Conservation (phyloP, 768 basidiomycete genomes). For the Collybiopsis confluens region DNA sequence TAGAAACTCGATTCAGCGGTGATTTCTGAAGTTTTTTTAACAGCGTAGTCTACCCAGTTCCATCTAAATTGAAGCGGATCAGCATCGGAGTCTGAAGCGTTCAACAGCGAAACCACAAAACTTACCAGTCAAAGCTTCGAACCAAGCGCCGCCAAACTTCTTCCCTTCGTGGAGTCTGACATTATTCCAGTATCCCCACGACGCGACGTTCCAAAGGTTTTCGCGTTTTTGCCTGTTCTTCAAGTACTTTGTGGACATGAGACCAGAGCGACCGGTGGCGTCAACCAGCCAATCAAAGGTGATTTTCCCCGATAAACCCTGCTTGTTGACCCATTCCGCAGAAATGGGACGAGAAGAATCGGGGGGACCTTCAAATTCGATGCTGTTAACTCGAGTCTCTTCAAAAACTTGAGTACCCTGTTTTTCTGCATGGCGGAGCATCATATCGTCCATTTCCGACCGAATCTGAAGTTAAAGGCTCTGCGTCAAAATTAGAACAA, state of each 20-base stretch:
- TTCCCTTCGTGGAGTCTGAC: slow-evolving; percentile 41
- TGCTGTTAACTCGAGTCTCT: slow-evolving; percentile 35
- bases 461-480: too few species aligned
- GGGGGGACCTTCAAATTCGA: slow-evolving; percentile 39
- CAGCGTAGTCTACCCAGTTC: too few species aligned
- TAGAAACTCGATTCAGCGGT: slow-evolving; percentile 53
- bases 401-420: slow-evolving; percentile 48
- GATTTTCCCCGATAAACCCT: slow-evolving; percentile 25
- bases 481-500: too few species aligned
- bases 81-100: too few species aligned
- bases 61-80: too few species aligned
- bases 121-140: slow-evolving; percentile 55
- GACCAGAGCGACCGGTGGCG: slow-evolving; percentile 54
- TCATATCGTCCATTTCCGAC: slow-evolving; percentile 53
- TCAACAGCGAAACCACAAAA: too few species aligned
- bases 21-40: too few species aligned
- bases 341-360: slow-evolving; percentile 19
- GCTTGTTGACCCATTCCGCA: slow-evolving; percentile 27
- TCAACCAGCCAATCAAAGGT: slow-evolving; percentile 60
- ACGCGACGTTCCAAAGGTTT: slow-evolving; percentile 52
- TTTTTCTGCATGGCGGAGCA: slow-evolving; percentile 50
- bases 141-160: slow-evolving; percentile 39
- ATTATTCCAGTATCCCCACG: slow-evolving; percentile 67
- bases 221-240: slow-evolving; percentile 52
- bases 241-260: too few species aligned